These are phyloP conservation scores for Barnettozyma pratensis DNA, from an alignment of 805 yeast species.

Conservation along the genomic window DNA sequence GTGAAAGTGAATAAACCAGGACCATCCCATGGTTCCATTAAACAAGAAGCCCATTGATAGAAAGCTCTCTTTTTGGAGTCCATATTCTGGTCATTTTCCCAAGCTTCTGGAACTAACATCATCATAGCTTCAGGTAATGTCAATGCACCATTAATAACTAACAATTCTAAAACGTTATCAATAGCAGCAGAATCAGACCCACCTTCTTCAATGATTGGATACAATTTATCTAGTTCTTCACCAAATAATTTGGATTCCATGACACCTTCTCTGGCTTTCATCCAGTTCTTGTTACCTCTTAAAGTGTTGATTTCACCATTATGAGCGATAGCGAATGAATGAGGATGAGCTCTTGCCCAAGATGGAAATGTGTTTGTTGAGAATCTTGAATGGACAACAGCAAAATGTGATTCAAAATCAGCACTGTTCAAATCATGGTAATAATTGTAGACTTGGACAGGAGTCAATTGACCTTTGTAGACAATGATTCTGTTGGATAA, in stretches of 20 bases:
- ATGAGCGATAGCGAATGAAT: constrained; percentile 90
- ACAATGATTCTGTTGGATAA: constrained; percentile 84
- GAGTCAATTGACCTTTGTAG: constrained; percentile 96
- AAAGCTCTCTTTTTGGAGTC: constrained; percentile 91
- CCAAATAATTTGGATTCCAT: constrained; percentile 86
- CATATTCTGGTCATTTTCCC: constrained; percentile 86
- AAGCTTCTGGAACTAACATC: constrained; percentile 96
- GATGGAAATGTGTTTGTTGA: constrained; percentile 98
- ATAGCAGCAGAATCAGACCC: constrained; percentile 98
- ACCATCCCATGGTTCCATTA: constrained; percentile 99
- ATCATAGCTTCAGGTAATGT: constrained; percentile 95
- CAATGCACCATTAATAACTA: constrained; percentile 86
- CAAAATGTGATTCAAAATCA: constrained; percentile 91
- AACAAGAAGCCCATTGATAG: constrained; percentile 98
- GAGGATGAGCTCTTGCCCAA: constrained; percentile 99
- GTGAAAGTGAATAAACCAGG: constrained; percentile 96
- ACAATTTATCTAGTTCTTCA: constrained; percentile 83
- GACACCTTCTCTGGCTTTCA: constrained; percentile 97
- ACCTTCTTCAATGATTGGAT: constrained; percentile 96
- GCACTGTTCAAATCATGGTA: constrained; percentile 90
- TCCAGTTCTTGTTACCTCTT: constrained; percentile 98
- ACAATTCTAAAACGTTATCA: constrained; percentile 89
- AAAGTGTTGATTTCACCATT: constrained; percentile 97
- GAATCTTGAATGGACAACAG: constrained; percentile 94
- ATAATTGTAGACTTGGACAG: constrained; percentile 91